These are phyloP conservation scores for Lactarius akahatsu DNA, from an alignment of 768 basidiomycete species.

Conservation along the genomic window DNA sequence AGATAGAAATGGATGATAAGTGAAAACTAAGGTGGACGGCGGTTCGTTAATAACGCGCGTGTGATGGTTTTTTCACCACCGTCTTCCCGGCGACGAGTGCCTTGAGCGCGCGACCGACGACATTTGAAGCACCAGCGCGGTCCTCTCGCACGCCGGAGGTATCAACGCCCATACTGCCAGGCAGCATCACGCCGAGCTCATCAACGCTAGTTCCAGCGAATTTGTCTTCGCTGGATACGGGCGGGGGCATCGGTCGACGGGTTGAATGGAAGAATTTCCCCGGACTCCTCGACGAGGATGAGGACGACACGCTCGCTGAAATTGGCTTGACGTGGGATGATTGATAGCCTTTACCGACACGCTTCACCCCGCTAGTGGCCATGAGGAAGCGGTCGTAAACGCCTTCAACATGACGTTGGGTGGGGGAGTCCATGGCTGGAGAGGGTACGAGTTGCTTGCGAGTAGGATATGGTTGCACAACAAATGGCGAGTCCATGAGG, in stretches of 20 bases:
- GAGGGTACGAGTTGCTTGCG: conserved; percentile 41
- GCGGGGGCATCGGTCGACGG: conserved; percentile 64
- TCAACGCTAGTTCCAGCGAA: conserved; percentile 50
- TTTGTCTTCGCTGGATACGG: conserved; percentile 58
- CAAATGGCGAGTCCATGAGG: conserved; percentile 57
- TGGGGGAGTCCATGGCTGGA: conserved; percentile 50
- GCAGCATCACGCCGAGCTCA: conserved; percentile 57
- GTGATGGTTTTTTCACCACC: conserved; percentile 50
- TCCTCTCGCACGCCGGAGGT: conserved; percentile 9
- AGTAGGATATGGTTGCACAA: conserved; percentile 64
- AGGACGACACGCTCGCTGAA: conserved; percentile 25
- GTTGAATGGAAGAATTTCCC: conserved; percentile 44
- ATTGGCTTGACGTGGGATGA: conserved; percentile 57
- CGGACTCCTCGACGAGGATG: conserved; percentile 31
- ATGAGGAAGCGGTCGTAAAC: conserved; percentile 83
- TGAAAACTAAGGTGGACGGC: not conserved
- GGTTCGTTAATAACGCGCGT: conserved; percentile 32
- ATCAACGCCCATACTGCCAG: not conserved
- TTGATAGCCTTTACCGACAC: conserved; percentile 78
- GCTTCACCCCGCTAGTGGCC: conserved; percentile 78
- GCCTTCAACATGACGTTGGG: conserved; percentile 61
- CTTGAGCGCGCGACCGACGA: conserved; percentile 71
- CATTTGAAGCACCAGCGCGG: conserved; percentile 48
- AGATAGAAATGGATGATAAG: not conserved
- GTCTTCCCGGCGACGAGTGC: conserved; percentile 70